Base-by-base conservation (phyloP, 805 yeast genomes). In the Candida nitratophila region DNA sequence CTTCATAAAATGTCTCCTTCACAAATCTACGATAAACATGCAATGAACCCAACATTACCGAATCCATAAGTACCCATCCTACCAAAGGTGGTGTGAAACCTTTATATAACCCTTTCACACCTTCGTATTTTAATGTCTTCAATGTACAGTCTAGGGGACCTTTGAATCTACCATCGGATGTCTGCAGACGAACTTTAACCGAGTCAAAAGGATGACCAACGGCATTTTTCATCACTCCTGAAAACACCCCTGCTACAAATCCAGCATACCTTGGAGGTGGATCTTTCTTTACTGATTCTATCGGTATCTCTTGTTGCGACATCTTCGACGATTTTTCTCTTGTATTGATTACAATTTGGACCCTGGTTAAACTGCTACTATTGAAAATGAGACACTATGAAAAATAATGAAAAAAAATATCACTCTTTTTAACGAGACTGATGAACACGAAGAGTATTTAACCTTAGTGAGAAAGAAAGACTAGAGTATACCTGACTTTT, bases 181-280 rank as follows among this genome's bases (percentile, higher is more conserved):
- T 82, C 55, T 88, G 96, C 43, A 88, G 68, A 44, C 96, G 70
- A 16, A 88, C 96, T 57, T 88, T 88, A 50, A 89, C 81, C 1
- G 96, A 86, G 61, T 89, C 96, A 53, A 89, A 86, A 11, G 96
- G 96, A 61, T 88, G 96, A 2, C 96, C 96, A 10, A 89, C 96
- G 1, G 83, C 80, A 53, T 89, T 85, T 59, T 89, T 89, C 54
- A 86, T 83, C 21, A 86, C 77, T 20, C 96, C 97, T 0, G 91
- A 82, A 57, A 85, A 85, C 56, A 85, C 79, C 8, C 96, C 97
- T 2, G 96, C 96, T 20, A 87, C 75, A 57, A 88, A 89, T 19
- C 96, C 96, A 47, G 81, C 73, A 51, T 75, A 77, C 45, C 65
- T 62, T 11, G 82, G 77, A 1, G 80, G 77, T 6, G 64, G 61